Conservation (phyloP, 768 basidiomycete species). For the Galerina sulciceps region DNA sequence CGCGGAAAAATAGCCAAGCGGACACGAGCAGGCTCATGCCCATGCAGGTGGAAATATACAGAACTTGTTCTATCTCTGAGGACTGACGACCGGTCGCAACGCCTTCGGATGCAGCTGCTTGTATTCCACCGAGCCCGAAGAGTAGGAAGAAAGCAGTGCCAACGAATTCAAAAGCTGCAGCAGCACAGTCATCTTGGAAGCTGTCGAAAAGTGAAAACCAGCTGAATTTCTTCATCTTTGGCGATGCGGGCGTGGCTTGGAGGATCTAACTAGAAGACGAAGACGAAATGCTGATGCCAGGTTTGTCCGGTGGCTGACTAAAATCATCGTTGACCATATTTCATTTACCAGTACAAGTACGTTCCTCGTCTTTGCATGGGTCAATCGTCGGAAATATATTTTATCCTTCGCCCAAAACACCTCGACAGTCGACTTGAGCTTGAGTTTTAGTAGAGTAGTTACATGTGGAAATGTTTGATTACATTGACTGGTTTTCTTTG, state of each 20-base stretch:
- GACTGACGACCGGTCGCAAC: slow-evolving; percentile 22
- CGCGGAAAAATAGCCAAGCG: slow-evolving; percentile 70
- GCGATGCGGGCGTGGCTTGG: not conserved
- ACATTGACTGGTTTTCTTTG: no score
- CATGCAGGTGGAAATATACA: slow-evolving; percentile 65
- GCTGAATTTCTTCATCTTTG: not conserved
- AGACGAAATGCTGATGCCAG: no score
- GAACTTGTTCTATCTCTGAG: slow-evolving; percentile 42
- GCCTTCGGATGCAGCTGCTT: slow-evolving; percentile 51
- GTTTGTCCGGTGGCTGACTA: no score
- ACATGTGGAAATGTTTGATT: no score
- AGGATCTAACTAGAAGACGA: no score
- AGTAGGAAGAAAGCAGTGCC: slow-evolving; percentile 67
- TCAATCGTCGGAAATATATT: no score
- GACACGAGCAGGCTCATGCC: slow-evolving; percentile 65
- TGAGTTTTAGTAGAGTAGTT: no score
- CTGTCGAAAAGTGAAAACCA: slow-evolving; percentile 15
- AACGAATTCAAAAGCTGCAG: slow-evolving; percentile 60
- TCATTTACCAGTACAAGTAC: no score
- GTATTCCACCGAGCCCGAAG: slow-evolving; percentile 68
- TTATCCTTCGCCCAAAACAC: no score
- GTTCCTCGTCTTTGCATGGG: no score
- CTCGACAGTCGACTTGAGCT: no score
- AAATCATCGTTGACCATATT: no score
- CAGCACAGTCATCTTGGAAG: slow-evolving; percentile 44